Base-by-base conservation (phyloP, 306 rosid species). In the Mucuna pruriens region DNA sequence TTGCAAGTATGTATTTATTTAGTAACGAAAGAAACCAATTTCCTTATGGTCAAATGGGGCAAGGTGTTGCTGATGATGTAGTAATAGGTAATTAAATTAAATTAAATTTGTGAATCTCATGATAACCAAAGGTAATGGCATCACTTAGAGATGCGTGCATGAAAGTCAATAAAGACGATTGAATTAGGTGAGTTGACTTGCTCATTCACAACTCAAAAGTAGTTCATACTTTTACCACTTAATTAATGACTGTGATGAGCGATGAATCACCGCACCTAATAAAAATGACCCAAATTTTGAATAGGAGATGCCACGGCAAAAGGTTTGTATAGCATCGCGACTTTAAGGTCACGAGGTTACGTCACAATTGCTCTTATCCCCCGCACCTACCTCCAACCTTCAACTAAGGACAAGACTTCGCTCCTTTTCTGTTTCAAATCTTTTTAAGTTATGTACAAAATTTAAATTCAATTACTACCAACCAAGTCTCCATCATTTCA, bases 161-260 rank as follows among this genome's bases (percentile, higher is more conserved):
- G 23, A 36, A 64, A 81, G 85, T 85, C 80, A 71, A 81, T 1
- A 81, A 85, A 76, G 72, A 54, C 74, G 69, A 66, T 31, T 1
- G 39, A 13, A 57, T 81, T 81, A 72, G 85, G 81, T 77, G 83
- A 64, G 54, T 76, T 70, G 71, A 77, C 55, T 15, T 38, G 1
- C 20, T 16, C 54, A 31, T 17, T 78, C 31, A 67, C 8, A 44
- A 17, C 7, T 67, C 76, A 49, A 26, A 68, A 25, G 45, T 60
- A 38, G 4, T 61, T 42, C 42, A 31, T 22, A 9, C 38, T 22
- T 9, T 17, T 45, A 82, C 33, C 62, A 20, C 42, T 55, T 42
- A 60, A 79, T 33, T 31, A 16, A 63, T 63, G 10, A 60, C 64
- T 10, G 20, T 60, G 67, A 60, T 79, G 77, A 55, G 57, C 6